These are phyloP conservation scores for Chytriomyces sp. DNA, from an alignment of 192 early-diverging fungal species.

Conservation along the genomic window DNA sequence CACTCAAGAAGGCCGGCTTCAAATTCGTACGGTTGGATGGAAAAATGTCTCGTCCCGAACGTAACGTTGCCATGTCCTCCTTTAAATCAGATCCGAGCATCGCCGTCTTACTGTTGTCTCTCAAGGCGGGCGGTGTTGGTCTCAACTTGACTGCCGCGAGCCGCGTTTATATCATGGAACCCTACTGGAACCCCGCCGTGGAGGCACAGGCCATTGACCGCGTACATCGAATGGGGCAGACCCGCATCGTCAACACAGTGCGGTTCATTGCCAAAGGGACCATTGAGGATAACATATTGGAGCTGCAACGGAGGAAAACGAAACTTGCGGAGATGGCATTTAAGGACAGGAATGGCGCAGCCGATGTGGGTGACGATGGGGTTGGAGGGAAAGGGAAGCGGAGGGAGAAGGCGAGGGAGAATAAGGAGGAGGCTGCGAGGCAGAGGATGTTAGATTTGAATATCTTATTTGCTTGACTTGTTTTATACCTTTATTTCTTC, in stretches of 20 bases:
- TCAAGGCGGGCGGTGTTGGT: slow-evolving; percentile 66
- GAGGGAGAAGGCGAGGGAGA: slow-evolving; percentile 24
- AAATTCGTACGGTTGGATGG: slow-evolving; percentile 52
- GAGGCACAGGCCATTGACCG: slow-evolving; percentile 65
- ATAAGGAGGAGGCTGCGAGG: slow-evolving; percentile 22
- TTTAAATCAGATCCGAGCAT: slow-evolving; percentile 60
- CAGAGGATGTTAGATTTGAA: slow-evolving; percentile 35
- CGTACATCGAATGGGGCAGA: slow-evolving; percentile 63
- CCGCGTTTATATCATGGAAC: slow-evolving; percentile 57
- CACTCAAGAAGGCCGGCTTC: slow-evolving; percentile 37
- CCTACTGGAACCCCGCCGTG: slow-evolving; percentile 67
- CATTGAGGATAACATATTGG: slow-evolving; percentile 58
- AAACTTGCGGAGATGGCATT: slow-evolving; percentile 51
- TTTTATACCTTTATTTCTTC: no score
- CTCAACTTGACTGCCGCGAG: slow-evolving; percentile 57
- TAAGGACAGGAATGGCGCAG: slow-evolving; percentile 23
- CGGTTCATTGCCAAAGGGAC: slow-evolving; percentile 56
- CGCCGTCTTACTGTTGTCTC: slow-evolving; percentile 55
- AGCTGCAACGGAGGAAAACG: slow-evolving; percentile 51
- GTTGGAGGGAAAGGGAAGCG: slow-evolving; percentile 29
- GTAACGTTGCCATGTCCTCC: slow-evolving; percentile 54
- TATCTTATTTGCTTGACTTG: slow-evolving; percentile 27
- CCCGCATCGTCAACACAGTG: slow-evolving; percentile 45
- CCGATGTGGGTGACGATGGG: slow-evolving; percentile 1
- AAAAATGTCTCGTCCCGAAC: slow-evolving; percentile 54